Evolutionary conservation across 192 early-diverging fungal genomes (phyloP).

Genomic region (Coemansia sp.): DNA sequence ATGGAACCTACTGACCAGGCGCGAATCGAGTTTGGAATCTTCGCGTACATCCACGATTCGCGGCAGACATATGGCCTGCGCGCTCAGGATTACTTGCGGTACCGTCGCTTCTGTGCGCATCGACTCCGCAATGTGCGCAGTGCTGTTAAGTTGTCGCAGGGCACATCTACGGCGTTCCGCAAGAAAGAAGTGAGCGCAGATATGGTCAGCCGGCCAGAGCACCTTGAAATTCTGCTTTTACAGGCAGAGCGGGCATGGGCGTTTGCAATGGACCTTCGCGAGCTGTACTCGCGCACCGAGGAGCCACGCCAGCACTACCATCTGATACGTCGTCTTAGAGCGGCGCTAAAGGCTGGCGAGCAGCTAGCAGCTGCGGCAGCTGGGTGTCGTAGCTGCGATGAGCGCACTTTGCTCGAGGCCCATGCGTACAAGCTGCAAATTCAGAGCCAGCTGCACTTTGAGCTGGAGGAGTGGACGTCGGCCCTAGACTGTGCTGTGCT

Average conservation of each 20-base stretch:
- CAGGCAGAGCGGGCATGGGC: conserved; percentile 52
- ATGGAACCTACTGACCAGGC: background rate
- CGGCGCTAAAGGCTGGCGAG: conserved; percentile 26
- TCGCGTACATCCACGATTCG: conserved; percentile 36
- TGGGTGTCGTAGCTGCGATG: conserved; percentile 8
- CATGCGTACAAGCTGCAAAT: conserved; percentile 45
- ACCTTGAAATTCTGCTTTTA: conserved; percentile 39
- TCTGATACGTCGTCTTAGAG: conserved; percentile 35
- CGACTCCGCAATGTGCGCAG: conserved; percentile 47
- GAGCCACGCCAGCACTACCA: conserved; percentile 51
- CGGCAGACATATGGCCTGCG: conserved; percentile 42
- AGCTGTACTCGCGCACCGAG: conserved; percentile 45
- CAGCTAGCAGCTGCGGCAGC: conserved; percentile 20
- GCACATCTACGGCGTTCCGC: conserved; percentile 19
- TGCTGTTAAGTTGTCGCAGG: conserved; percentile 28
- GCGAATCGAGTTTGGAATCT: conserved; percentile 30
- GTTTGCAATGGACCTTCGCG: conserved; percentile 48
- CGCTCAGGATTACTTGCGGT: conserved; percentile 41
- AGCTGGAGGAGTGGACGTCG: conserved; percentile 38
- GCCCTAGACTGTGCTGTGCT: conserved; percentile 41
- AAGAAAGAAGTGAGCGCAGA: conserved; percentile 26
- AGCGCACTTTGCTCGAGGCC: conserved; percentile 23
- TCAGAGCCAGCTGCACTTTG: conserved; percentile 35
- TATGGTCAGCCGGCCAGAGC: conserved; percentile 16
- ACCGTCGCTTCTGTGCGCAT: conserved; percentile 44